A percentile compares a stretch with the other conserved stretches of the same genome.
These are phyloP conservation scores for Penicillium herquei DNA, from an alignment of 495 filamentous ascomycete genomes.

Conservation along the genomic window DNA sequence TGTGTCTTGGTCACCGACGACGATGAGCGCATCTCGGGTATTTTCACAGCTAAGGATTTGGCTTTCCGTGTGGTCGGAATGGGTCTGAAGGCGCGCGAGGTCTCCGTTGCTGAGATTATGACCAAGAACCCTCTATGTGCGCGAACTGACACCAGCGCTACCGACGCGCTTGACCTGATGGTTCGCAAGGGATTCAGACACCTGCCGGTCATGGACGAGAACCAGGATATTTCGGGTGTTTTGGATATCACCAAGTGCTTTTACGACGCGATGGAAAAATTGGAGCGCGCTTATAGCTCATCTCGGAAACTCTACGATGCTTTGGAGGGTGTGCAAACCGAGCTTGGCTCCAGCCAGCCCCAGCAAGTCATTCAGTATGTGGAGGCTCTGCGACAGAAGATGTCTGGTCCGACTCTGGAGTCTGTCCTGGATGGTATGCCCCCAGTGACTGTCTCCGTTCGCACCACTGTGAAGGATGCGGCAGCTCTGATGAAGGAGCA, in stretches of 20 bases:
- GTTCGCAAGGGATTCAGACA: constrained; percentile 97
- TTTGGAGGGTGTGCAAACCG: constrained; percentile 96
- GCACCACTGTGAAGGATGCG: constrained; percentile 94
- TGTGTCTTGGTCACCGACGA: constrained; percentile 99
- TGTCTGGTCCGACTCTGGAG: constrained; percentile 97
- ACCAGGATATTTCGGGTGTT: constrained; percentile 97
- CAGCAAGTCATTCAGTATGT: constrained; percentile 99
- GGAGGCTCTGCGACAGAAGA: constrained; percentile 89
- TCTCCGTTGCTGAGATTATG: constrained; percentile 98
- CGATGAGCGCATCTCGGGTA: constrained; percentile 94
- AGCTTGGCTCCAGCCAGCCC: constrained; percentile 92
- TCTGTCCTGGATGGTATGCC: constrained; percentile 89
- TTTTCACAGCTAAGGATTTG: constrained; percentile 98
- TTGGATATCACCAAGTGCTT: constrained; percentile 99
- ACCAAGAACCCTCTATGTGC: constrained; percentile 98
- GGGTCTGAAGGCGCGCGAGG: constrained; percentile 83
- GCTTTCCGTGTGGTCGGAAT: constrained; percentile 94
- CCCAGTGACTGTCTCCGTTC: constrained; percentile 89
- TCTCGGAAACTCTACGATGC: constrained; percentile 96
- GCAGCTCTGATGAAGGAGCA: constrained; percentile 96
- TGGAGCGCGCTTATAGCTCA: constrained; percentile 94
- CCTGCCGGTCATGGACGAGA: constrained; percentile 98
- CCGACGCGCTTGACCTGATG: constrained; percentile 96
- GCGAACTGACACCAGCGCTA: constrained; percentile 95
- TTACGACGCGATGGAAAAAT: constrained; percentile 99